Conservation (phyloP, 805 yeast species). For the Candida mattraensis region DNA sequence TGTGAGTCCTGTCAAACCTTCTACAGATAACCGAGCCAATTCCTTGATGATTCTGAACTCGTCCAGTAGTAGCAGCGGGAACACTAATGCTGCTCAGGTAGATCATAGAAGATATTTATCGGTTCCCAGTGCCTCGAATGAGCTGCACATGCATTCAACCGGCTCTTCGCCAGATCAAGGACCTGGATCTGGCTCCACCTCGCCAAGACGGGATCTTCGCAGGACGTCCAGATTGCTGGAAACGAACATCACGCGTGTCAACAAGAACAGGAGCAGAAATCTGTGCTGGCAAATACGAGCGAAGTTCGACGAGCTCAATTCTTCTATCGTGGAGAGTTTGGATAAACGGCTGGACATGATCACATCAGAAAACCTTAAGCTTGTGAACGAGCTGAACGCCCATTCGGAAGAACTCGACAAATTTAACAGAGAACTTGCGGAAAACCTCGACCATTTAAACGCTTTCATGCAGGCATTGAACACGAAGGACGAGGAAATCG, state of each 20-base stretch:
- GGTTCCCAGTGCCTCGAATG: slow-evolving; percentile 8
- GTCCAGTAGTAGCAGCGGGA: slow-evolving; percentile 9
- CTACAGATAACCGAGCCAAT: slow-evolving; percentile 6
- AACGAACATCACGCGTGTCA: slow-evolving; percentile 7
- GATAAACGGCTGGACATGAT: slow-evolving; percentile 26
- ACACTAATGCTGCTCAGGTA: neutral
- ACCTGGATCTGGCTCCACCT: too few relatives aligned
- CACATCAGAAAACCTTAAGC: slow-evolving; percentile 28
- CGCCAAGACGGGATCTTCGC: neutral
- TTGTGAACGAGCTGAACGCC: slow-evolving; percentile 29
- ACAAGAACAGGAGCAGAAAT: slow-evolving; percentile 5
- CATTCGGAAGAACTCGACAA: slow-evolving; percentile 29
- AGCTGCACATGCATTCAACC: slow-evolving; percentile 2
- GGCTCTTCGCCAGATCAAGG: slow-evolving; percentile 7
- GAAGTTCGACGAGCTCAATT: slow-evolving; percentile 30
- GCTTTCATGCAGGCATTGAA: slow-evolving; percentile 30
- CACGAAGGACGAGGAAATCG: slow-evolving; percentile 27
- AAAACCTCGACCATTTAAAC: slow-evolving; percentile 29
- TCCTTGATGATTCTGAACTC: slow-evolving; percentile 9
- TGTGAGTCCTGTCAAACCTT: slow-evolving; percentile 4
- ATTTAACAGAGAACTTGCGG: slow-evolving; percentile 30
- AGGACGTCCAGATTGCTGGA: slow-evolving; percentile 5
- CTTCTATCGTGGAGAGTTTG: slow-evolving; percentile 25
- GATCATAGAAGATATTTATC: slow-evolving; percentile 13
- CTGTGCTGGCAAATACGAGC: slow-evolving; percentile 28